A percentile compares a stretch with the other conserved stretches of the same genome.
These are phyloP conservation scores for Bonia amplexicaulis DNA, from an alignment of 176 grass and related monocot species.

Conservation along the genomic window DNA sequence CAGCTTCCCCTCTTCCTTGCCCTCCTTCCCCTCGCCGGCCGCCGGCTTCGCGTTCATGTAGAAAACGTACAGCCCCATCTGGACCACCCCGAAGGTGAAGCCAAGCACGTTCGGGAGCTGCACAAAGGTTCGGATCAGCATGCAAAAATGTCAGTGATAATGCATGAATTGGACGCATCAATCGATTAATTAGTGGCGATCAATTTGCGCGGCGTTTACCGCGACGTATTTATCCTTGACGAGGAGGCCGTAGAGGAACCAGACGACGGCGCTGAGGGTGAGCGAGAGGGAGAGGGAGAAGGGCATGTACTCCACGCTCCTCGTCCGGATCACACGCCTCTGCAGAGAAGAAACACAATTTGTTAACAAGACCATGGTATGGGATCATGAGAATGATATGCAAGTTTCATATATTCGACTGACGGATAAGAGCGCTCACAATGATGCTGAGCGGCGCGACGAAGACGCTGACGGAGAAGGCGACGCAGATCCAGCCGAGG, in stretches of 20 bases:
- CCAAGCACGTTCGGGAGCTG: conserved; percentile 77
- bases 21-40: neutral
- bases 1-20: conserved; percentile 29
- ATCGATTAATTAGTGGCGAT: neutral
- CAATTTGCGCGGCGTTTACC: conserved; percentile 21
- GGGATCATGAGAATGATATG: too few relatives aligned
- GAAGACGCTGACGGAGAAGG: conserved; percentile 69
- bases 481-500: conserved; percentile 76
- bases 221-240: conserved; percentile 75
- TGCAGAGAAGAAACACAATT: neutral
- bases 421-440: conserved; percentile 28
- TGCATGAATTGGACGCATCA: neutral
- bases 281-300: conserved; percentile 83
- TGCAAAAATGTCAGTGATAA: neutral
- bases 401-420: too few relatives aligned
- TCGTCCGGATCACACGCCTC: conserved; percentile 66
- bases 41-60: conserved; percentile 50
- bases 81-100: conserved; percentile 58
- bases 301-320: conserved; percentile 89
- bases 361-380: neutral
- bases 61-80: conserved; percentile 65
- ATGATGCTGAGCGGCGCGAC: conserved; percentile 79
- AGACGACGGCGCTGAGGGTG: conserved; percentile 68
- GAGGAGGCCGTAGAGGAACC: conserved; percentile 83
- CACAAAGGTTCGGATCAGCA: neutral